Evolutionary conservation across 192 early-diverging fungal genomes (phyloP).

Genomic region (Gigaspora rosea): DNA sequence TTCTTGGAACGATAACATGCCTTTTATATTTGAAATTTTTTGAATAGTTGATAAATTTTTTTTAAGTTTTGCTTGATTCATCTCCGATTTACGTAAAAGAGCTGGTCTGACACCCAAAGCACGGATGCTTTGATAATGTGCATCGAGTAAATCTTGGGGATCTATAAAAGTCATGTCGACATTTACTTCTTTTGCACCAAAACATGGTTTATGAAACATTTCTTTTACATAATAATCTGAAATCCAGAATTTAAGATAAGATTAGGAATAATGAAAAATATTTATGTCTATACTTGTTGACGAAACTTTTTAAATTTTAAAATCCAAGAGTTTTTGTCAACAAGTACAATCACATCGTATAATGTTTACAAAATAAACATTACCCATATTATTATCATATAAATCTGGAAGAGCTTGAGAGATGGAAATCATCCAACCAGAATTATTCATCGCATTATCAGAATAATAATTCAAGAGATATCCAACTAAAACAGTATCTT

Average conservation of each 20-base stretch:
- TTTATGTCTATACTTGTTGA: neutral
- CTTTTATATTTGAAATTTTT: slow-evolving; percentile 9
- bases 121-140: neutral
- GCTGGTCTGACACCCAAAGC: neutral
- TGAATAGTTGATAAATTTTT: neutral
- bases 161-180: neutral
- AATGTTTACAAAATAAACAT: neutral
- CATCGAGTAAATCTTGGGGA: neutral
- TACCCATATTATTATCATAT: slow-evolving; percentile 12
- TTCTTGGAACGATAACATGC: neutral
- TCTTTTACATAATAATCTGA: slow-evolving; percentile 8
- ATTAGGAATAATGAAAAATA: neutral
- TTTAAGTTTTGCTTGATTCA: neutral
- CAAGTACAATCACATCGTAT: neutral
- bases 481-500: neutral
- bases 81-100: neutral
- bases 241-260: neutral
- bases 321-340: neutral
- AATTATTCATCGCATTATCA: slow-evolving; percentile 17
- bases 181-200: slow-evolving; percentile 13
- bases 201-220: neutral
- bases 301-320: neutral
- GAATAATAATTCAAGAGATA: slow-evolving; percentile 14
- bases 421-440: slow-evolving; percentile 14
- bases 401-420: neutral